Conservation (phyloP, 2,329 filamentous ascomycete species). For the Plectosphaerella sp. region DNA sequence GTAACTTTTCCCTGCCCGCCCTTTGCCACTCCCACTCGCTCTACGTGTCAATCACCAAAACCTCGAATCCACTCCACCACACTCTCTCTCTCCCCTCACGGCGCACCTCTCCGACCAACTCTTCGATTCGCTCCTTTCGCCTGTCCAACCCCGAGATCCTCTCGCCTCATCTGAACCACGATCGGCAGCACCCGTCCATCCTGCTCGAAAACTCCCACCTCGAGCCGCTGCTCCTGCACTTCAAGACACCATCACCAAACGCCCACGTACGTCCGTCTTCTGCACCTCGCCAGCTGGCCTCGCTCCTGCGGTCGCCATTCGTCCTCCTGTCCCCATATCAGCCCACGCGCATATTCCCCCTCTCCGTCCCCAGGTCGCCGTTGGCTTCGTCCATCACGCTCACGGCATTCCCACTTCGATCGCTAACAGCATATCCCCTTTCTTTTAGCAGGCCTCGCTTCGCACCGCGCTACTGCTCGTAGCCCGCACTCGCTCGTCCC, state of each 20-base stretch:
- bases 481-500: conserved; percentile 1
- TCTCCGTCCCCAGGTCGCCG: not conserved
- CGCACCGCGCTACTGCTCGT: conserved; percentile 7
- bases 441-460: conserved; percentile 6
- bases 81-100: no score
- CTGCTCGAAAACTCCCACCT: not conserved
- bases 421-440: not conserved
- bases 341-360: conserved; percentile 3
- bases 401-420: not conserved
- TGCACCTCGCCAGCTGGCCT: not conserved
- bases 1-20: no score
- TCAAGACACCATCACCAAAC: not conserved
- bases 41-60: no score
- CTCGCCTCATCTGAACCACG: no score
- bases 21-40: no score
- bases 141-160: no score
- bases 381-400: not conserved
- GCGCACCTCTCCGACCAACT: no score
- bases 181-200: not conserved
- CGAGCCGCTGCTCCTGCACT: not conserved
- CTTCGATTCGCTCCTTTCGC: no score
- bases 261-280: not conserved
- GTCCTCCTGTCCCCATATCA: conserved; percentile 1
- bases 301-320: not conserved
- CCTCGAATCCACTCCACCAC: no score